Evolutionary conservation across 805 yeast species (phyloP), one percentile per base, ranked within the genome.

Genomic region (Ogataea chonburiensis): DNA sequence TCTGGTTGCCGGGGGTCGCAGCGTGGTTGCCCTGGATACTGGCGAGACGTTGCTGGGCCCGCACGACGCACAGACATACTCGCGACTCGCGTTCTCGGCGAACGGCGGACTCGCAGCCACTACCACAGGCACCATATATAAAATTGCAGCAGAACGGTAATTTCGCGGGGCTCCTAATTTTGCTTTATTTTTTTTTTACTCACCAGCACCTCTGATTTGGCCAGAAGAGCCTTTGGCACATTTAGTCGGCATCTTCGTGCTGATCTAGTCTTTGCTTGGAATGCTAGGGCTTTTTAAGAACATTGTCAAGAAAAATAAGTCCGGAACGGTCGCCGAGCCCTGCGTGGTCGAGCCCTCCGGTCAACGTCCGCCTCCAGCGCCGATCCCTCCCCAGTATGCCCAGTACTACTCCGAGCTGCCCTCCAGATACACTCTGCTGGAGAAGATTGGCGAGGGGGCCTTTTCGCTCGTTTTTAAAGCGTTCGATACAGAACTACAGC

Each of bases 381-480:
- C 18, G 19, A 32, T 36, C 14, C 45, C 47, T 14, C 37, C 47
- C 2, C 44, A 47, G 20, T 46, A 43, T 11, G 28, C 46, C 5
- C 45, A 31, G 2, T 58, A 48, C 28, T 61, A 61, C 40, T 13
- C 34, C 0, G 66, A 61, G 22, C 37, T 61, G 11, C 48, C 57
- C 4, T 16, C 37, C 3, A 38, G 64, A 13, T 63, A 61, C 43
- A 26, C 40, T 5, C 20, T 63, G 9, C 28, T 46, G 7, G 57
- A 53, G 15, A 56, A 59, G 40, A 63, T 83, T 12, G 91, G 93
- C 1, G 89, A 83, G 54, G 98, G 98, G 7, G 97, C 97, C 0
- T 89, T 91, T 56, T 86, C 95, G 3, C 71, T 75, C 9, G 98
- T 91, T 4, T 86, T 79, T 64, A 79, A 74, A 54, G 95, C 94